Base-by-base conservation (phyloP, 148 eudicot genomes). In the Mesembryanthemum crystallinum region DNA sequence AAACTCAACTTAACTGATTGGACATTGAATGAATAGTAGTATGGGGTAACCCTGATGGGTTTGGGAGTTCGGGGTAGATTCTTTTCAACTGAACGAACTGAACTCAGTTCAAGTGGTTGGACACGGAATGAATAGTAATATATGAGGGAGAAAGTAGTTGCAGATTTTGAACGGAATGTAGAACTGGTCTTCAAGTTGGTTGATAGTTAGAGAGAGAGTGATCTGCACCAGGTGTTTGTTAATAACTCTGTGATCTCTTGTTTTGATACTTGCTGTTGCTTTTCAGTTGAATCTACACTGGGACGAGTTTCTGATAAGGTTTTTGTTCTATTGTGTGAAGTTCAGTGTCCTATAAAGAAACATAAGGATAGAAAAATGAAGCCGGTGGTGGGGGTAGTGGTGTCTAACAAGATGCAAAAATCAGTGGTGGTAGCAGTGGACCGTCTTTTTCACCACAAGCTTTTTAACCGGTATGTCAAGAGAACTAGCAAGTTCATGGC, bases 381-480 rank as follows among this genome's bases (percentile, higher is more conserved):
- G 82, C 88, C 82, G 57, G 77, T 86, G 32, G 71, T 86, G n/a
- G 88, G 86, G 25, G 71, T 86, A 72, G 88, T 86, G n/a, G 84
- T 83, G 45, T 86, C 88, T 2, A 86, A 86, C 77, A 86, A 86
- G 84, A 86, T 86, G 88, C 86, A 86, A 78, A 86, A 86, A 58
- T 86, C 88, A 5, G 88, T 78, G 32, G 88, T 86, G 18, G 88
- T 83, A 30, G 88, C 84, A 5, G 88, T 83, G 62, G 88, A 86
- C 66, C 84, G 81, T 23, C 86, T 86, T 67, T 86, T 76, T 71
- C 86, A 83, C 64, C 78, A 83, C 52, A 78, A 81, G 80, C 4
- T 66, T 1, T 83, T 63, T 65, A 83, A 86, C 39, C 84, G 88
- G 0, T 86, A 83, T 25, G 79, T 83, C 24, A 83, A 83, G 64